phyloP scores from a whole-genome alignment of 2,329 filamentous ascomycete genomes.

The Teratosphaeria nubilosa region DNA sequence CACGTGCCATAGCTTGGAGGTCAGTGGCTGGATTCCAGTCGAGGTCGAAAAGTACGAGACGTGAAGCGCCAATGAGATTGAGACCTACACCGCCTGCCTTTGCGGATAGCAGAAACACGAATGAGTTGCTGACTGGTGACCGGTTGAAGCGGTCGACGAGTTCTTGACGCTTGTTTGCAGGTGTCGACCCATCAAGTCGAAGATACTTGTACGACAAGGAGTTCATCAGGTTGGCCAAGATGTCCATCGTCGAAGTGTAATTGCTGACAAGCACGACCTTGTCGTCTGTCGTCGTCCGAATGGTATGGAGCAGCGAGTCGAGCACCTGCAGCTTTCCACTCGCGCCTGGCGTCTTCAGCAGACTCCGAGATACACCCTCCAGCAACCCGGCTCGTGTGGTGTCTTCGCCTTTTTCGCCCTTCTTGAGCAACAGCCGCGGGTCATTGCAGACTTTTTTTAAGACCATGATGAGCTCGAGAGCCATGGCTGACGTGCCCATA shows the following conservation, averaged over 20 bases:
- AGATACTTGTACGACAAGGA: slow-evolving; percentile 52
- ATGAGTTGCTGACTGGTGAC: slow-evolving; percentile 43
- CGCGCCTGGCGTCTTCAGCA: slow-evolving; percentile 47
- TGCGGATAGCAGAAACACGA: slow-evolving; percentile 62
- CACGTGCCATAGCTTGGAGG: slow-evolving; percentile 63
- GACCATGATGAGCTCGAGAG: slow-evolving; percentile 59
- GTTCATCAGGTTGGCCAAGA: slow-evolving; percentile 52
- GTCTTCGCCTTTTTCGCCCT: slow-evolving; percentile 35
- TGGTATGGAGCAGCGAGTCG: slow-evolving; percentile 52
- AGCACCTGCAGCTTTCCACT: slow-evolving; percentile 59
- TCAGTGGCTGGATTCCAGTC: slow-evolving; percentile 71
- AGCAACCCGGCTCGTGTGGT: slow-evolving; percentile 18
- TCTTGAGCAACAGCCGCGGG: slow-evolving; percentile 50
- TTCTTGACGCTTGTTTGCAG: slow-evolving; percentile 52
- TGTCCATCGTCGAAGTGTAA: slow-evolving; percentile 61
- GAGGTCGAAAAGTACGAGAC: slow-evolving; percentile 61
- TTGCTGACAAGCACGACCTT: slow-evolving; percentile 70
- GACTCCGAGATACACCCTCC: slow-evolving; percentile 41
- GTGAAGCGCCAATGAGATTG: slow-evolving; percentile 60
- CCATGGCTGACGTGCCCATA: slow-evolving; percentile 51
- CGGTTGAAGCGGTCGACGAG: slow-evolving; percentile 63
- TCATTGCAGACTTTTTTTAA: slow-evolving; percentile 68
- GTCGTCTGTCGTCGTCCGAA: slow-evolving; percentile 52
- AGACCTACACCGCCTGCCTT: slow-evolving; percentile 62
- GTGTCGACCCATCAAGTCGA: slow-evolving; percentile 60